A percentile compares a stretch with the other conserved stretches of the same genome.
These are phyloP conservation scores for Blastobotrys parvus DNA, from an alignment of 805 yeast species.

Conservation along the genomic window DNA sequence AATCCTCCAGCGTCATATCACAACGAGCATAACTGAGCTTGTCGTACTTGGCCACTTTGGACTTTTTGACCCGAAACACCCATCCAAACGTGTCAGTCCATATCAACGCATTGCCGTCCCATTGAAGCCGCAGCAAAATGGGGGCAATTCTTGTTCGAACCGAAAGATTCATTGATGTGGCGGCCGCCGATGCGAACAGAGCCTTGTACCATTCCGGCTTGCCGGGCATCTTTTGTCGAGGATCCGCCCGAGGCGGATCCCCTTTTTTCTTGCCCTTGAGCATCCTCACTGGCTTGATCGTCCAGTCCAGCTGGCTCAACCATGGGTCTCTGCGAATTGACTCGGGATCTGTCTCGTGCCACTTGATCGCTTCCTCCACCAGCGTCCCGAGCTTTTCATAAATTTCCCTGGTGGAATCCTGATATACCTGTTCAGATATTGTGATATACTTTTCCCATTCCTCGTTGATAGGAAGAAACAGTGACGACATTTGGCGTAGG, in stretches of 20 bases:
- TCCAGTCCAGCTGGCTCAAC: conserved; percentile 89
- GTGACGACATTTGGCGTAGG: conserved; percentile 58
- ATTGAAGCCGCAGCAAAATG: conserved; percentile 60
- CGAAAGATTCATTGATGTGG: conserved; percentile 47
- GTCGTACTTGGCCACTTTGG: conserved; percentile 21
- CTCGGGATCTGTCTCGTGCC: conserved; percentile 35
- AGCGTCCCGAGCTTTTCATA: conserved; percentile 49
- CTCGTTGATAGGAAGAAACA: conserved; percentile 69
- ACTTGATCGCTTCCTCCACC: conserved; percentile 48
- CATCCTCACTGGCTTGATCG: conserved; percentile 45
- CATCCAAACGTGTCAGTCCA: conserved; percentile 83
- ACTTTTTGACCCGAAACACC: conserved; percentile 60
- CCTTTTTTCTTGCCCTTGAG: conserved; percentile 73
- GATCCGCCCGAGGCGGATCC: conserved; percentile 29
- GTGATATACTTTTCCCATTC: conserved; percentile 68
- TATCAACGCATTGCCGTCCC: conserved; percentile 77
- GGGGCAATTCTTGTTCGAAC: conserved; percentile 72
- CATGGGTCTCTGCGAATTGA: conserved; percentile 62
- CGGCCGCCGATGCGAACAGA: conserved; percentile 33
- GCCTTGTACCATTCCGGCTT: conserved; percentile 90
- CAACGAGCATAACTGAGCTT: conserved; percentile 31
- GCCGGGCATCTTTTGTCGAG: conserved; percentile 77
- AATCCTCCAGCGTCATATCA: conserved; percentile 14
- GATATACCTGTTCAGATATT: conserved; percentile 59
- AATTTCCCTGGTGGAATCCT: conserved; percentile 47